Conservation (phyloP, 2,329 filamentous ascomycete genomes). For the Epichloe gansuensis region DNA sequence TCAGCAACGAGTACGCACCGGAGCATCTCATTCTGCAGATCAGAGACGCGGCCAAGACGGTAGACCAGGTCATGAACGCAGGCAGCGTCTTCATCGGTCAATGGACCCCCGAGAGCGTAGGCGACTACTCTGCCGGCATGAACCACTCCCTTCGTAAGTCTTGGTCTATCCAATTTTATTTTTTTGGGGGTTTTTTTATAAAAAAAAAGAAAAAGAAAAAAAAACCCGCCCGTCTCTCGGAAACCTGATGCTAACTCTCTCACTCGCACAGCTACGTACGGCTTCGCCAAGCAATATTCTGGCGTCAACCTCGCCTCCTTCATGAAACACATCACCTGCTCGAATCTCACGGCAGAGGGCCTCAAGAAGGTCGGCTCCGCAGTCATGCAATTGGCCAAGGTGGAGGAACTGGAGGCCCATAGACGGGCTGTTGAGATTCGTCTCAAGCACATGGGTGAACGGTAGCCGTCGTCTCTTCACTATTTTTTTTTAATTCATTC, state of each 20-base stretch:
- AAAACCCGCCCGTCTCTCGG: too few relatives aligned
- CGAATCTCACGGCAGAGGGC: slow-evolving; percentile 75
- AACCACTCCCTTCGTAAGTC: slow-evolving; percentile 92
- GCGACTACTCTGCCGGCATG: slow-evolving; percentile 94
- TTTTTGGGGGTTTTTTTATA: not conserved
- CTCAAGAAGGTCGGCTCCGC: slow-evolving; percentile 73
- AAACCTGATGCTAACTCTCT: not conserved
- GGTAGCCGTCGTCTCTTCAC: slow-evolving; percentile 9
- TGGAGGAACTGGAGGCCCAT: slow-evolving; percentile 92
- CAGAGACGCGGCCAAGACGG: slow-evolving; percentile 57
- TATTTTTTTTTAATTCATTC: not conserved
- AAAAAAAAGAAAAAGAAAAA: not conserved
- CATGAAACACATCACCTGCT: slow-evolving; percentile 95
- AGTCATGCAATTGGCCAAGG: slow-evolving; percentile 89
- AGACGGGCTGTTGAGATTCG: slow-evolving; percentile 78
- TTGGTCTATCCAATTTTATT: not conserved
- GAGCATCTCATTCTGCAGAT: slow-evolving; percentile 94
- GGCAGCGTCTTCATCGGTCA: slow-evolving; percentile 91
- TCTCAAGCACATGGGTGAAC: slow-evolving; percentile 38
- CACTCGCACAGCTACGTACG: slow-evolving; percentile 64
- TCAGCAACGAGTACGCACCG: slow-evolving; percentile 90
- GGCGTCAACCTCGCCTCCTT: slow-evolving; percentile 94
- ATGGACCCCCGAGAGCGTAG: slow-evolving; percentile 96
- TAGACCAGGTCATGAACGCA: slow-evolving; percentile 77
- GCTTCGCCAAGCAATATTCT: slow-evolving; percentile 96